These are phyloP conservation scores for Xanthoceras sorbifolium DNA, from an alignment of 345 rosid species.

Conservation along the genomic window DNA sequence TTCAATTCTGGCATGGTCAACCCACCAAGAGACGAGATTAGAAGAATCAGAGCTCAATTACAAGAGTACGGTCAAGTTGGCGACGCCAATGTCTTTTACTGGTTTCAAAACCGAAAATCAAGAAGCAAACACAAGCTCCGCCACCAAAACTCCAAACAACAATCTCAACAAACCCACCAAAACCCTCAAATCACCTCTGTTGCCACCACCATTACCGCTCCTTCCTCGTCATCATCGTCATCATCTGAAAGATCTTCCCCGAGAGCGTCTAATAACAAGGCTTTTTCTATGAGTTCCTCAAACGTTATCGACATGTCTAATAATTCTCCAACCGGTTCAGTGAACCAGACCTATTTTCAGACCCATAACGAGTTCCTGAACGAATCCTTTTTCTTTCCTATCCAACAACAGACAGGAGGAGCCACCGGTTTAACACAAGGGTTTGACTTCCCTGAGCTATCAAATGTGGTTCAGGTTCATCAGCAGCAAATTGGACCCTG, in stretches of 20 bases:
- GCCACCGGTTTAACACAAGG: slow-evolving; percentile 41
- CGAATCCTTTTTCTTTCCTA: slow-evolving; percentile 58
- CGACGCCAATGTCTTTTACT: slow-evolving; percentile 94
- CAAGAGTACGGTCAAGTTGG: slow-evolving; percentile 99
- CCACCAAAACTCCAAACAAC: slow-evolving; percentile 64
- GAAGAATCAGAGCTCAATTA: slow-evolving; percentile 84
- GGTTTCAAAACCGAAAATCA: slow-evolving; percentile 99
- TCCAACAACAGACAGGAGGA: slow-evolving; percentile 26
- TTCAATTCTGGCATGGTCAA: slow-evolving; percentile 99
- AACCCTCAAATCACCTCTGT: slow-evolving; percentile 22
- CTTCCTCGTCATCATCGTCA: slow-evolving; percentile 69
- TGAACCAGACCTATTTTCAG: slow-evolving; percentile 49
- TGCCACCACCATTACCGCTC: slow-evolving; percentile 24
- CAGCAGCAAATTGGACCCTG: slow-evolving; percentile 49
- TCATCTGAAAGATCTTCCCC: slow-evolving; percentile 69
- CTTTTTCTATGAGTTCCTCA: slow-evolving; percentile 39
- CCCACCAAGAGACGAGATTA: slow-evolving; percentile 96
- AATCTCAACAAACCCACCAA: slow-evolving; percentile 31
- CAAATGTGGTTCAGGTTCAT: slow-evolving; percentile 35
- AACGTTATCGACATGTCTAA: slow-evolving; percentile 26
- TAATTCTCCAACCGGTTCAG: slow-evolving; percentile 40
- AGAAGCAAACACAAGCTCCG: slow-evolving; percentile 94
- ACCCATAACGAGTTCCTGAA: slow-evolving; percentile 44
- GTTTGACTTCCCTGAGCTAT: slow-evolving; percentile 43
- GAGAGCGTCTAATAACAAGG: slow-evolving; percentile 22